Percentiles rank a stretch among this genome's conserved stretches.
phyloP scores from a whole-genome alignment of 2,329 filamentous ascomycete genomes.

The Amphichorda felina region DNA sequence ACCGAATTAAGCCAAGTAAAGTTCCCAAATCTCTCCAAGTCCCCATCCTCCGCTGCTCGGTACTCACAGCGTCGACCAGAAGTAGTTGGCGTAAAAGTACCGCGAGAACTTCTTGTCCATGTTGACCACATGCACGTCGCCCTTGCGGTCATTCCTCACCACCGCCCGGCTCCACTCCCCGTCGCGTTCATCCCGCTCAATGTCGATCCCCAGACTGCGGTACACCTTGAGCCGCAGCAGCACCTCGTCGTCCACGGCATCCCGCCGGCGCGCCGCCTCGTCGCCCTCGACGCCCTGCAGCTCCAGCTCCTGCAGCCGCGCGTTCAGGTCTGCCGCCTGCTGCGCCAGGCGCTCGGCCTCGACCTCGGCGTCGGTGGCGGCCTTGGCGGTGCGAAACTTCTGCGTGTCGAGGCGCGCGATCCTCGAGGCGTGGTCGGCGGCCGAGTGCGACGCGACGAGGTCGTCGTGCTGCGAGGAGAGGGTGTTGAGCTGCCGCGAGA shows the following conservation, averaged over 20 bases:
- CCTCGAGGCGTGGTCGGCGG: slow-evolving; percentile 67
- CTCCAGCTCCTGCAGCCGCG: slow-evolving; percentile 71
- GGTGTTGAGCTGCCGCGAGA: slow-evolving; percentile 65
- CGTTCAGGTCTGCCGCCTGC: slow-evolving; percentile 64
- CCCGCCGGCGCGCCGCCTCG: slow-evolving; percentile 16
- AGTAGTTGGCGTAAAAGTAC: slow-evolving; percentile 91
- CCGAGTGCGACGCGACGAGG: slow-evolving; percentile 62
- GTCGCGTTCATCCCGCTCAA: slow-evolving; percentile 59
- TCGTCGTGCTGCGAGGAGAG: slow-evolving; percentile 68
- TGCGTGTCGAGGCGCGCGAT: slow-evolving; percentile 83
- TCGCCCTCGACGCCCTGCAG: slow-evolving; percentile 73
- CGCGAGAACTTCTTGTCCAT: slow-evolving; percentile 85
- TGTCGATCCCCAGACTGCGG: slow-evolving; percentile 79
- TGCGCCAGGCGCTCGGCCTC: slow-evolving; percentile 85
- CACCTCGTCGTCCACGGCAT: slow-evolving; percentile 50
- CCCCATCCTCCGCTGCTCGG: too few species aligned
- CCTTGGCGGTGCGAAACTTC: slow-evolving; percentile 92
- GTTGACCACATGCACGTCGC: slow-evolving; percentile 89
- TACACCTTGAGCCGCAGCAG: slow-evolving; percentile 79
- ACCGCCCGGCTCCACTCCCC: slow-evolving; percentile 81
- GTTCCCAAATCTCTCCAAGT: too few species aligned
- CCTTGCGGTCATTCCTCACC: slow-evolving; percentile 73
- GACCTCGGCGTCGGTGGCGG: slow-evolving; percentile 77
- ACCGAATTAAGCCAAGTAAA: too few species aligned
- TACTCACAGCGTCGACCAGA: slow-evolving; percentile 71